phyloP scores from a whole-genome alignment of 2,329 filamentous ascomycete genomes.

The Paraconiothyrium brasiliense region DNA sequence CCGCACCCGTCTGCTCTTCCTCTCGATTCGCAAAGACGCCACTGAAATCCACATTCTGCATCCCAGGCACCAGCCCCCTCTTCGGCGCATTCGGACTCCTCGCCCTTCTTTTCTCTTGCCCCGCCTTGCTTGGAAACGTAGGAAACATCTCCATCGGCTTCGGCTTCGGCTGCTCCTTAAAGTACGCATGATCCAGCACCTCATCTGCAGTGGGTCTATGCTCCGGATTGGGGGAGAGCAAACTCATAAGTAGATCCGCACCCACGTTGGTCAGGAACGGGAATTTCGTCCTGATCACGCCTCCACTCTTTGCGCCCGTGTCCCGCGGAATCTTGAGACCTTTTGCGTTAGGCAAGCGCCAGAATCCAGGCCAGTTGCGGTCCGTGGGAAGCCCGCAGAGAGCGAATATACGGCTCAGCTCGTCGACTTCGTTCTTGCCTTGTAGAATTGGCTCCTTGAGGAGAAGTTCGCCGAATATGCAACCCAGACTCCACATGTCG shows the following conservation, averaged over 20 bases:
- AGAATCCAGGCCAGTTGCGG: constrained; percentile 85
- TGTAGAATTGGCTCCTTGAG: constrained; percentile 83
- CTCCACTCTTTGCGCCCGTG: constrained; percentile 48
- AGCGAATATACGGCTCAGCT: constrained; percentile 82
- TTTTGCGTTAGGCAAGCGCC: constrained; percentile 85
- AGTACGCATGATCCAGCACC: constrained; percentile 84
- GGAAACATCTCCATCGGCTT: constrained; percentile 95
- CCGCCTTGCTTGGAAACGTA: constrained; percentile 94
- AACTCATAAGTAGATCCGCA: constrained; percentile 70
- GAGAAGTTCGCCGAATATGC: constrained; percentile 92
- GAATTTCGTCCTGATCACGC: constrained; percentile 78
- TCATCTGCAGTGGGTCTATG: constrained; percentile 75
- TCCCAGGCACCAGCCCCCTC: constrained; percentile 71
- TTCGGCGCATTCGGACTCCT: constrained; percentile 85
- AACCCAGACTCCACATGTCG: constrained; percentile 96
- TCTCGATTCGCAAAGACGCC: constrained; percentile 60
- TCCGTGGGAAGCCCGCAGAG: constrained; percentile 88
- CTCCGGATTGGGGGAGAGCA: constrained; percentile 80
- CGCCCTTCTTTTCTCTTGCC: constrained; percentile 80
- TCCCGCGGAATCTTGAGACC: constrained; percentile 70
- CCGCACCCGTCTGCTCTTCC: constrained; percentile 58
- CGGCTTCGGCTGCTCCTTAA: constrained; percentile 85
- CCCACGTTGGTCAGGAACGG: constrained; percentile 82
- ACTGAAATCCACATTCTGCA: constrained; percentile 59
- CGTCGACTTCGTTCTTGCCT: constrained; percentile 91